Base-by-base conservation (phyloP, 192 early-diverging fungal genomes). In the Coemansia asiatica region DNA sequence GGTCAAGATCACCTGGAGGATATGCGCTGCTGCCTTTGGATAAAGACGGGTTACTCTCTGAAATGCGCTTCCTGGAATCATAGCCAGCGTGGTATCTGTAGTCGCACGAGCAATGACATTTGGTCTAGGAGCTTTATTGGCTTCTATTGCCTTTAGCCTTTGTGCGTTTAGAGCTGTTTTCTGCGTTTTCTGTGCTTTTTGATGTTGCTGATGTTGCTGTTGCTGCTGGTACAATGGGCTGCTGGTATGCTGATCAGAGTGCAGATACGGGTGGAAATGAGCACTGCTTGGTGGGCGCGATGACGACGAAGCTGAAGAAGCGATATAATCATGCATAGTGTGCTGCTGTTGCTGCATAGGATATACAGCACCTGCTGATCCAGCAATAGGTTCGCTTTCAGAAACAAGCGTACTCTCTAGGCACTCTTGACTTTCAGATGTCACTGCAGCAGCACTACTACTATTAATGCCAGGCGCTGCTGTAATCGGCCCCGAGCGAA, bases 11-110 rank as follows among this genome's bases (percentile, higher is more conserved):
- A 97, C 95, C 64, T 96, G 97, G 4, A 94, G 88, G 36, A 99
- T 96, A 62, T 96, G 94, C 31, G 97, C 92, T 0, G 92, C 94
- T 0, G 96, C 91, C 54, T 90, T 89, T 21, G 96, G 95, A 76
- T 93, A 95, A 66, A 95, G 93, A 67, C 89, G 87, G 12, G 90
- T 92, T 55, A 98, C 76, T 50, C 91, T 86, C 63, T 89, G 88
- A 69, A 99, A 99, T 0, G 95, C 95, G 64, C 91, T 88, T 12
- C 90, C 95, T 6, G 97, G 97, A 49, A 98, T 94, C 40, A 97
- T 90, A 21, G 92, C 93, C 31, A 99, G 83, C 0, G 96, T 99
- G 1, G 92, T 92, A 72, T 95, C 92, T 6, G 86, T 86, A 6
- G 88, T 88, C 5, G 97, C 95, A 15, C 92, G 84, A 3, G 92